Conservation (phyloP, 805 yeast genomes). For the Lachancea waltii region DNA sequence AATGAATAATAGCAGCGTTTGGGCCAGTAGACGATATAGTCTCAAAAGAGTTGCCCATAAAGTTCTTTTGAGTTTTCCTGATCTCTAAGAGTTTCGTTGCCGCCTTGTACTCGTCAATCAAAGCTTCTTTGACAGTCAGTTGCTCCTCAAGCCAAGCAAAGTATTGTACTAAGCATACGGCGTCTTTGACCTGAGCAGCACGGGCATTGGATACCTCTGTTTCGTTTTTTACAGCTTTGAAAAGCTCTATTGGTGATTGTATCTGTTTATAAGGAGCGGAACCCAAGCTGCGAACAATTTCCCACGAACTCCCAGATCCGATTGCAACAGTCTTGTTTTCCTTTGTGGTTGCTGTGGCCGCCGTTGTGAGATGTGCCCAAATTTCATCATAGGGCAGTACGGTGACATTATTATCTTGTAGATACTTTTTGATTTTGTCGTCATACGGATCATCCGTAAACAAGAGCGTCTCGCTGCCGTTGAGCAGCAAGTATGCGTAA, state of each 20-base stretch:
- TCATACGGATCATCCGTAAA: conserved; percentile 46
- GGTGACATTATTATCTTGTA: conserved; percentile 39
- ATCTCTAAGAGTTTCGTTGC: conserved; percentile 52
- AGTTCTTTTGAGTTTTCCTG: conserved; percentile 48
- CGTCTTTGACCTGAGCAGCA: conserved; percentile 77
- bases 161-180: conserved; percentile 64
- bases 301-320: conserved; percentile 63
- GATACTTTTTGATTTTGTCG: conserved; percentile 35
- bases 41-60: conserved; percentile 65
- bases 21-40: conserved; percentile 73
- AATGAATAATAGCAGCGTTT: conserved; percentile 71
- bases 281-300: conserved; percentile 46
- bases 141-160: conserved; percentile 77
- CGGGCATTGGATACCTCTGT: conserved; percentile 67
- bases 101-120: conserved; percentile 60
- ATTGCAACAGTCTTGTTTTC: conserved; percentile 38
- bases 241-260: conserved; percentile 54
- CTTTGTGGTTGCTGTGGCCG: conserved; percentile 18
- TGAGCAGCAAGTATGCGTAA: conserved; percentile 52
- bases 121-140: conserved; percentile 35
- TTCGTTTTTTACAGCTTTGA: conserved; percentile 71
- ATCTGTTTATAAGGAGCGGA: conserved; percentile 36
- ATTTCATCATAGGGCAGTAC: conserved; percentile 51
- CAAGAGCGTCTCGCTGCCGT: conserved; percentile 39
- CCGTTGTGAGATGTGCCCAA: conserved; percentile 36